Evolutionary conservation across 2,329 filamentous ascomycete species (phyloP).

Genomic region (Epichloe scottii): DNA sequence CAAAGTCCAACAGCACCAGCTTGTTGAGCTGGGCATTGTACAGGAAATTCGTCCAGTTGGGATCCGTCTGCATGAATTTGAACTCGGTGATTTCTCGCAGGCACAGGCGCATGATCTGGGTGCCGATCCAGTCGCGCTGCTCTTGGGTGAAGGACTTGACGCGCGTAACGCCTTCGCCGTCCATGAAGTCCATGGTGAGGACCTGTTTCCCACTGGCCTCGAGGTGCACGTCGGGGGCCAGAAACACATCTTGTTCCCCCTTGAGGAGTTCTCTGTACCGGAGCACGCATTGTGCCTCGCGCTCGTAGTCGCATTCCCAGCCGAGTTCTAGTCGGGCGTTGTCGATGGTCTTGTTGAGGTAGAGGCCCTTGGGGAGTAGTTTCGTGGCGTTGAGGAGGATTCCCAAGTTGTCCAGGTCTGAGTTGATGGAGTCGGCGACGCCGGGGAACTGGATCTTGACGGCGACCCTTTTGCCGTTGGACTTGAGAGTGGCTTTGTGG

Average conservation of each 20-base stretch:
- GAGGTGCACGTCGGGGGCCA: slow-evolving; percentile 63
- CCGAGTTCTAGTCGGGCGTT: slow-evolving; percentile 85
- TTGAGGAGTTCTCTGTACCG: slow-evolving; percentile 65
- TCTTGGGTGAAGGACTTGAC: slow-evolving; percentile 62
- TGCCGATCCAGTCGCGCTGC: slow-evolving; percentile 92
- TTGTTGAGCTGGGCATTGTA: slow-evolving; percentile 62
- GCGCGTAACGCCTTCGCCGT: slow-evolving; percentile 75
- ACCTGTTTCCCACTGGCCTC: slow-evolving; percentile 79
- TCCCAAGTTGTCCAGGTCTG: slow-evolving; percentile 85
- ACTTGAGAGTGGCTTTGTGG: slow-evolving; percentile 69
- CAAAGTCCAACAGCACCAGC: slow-evolving; percentile 91
- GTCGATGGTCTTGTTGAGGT: slow-evolving; percentile 92
- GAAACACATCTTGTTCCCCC: slow-evolving; percentile 56
- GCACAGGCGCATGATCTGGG: slow-evolving; percentile 82
- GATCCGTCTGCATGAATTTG: slow-evolving; percentile 97
- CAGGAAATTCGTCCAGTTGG: slow-evolving; percentile 98
- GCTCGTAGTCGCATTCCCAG: slow-evolving; percentile 93
- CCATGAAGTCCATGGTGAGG: slow-evolving; percentile 85
- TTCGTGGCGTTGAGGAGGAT: slow-evolving; percentile 83
- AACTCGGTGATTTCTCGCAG: slow-evolving; percentile 90
- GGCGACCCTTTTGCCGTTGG: slow-evolving; percentile 65
- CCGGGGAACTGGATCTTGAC: slow-evolving; percentile 98
- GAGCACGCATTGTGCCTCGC: slow-evolving; percentile 70
- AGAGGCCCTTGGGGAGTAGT: slow-evolving; percentile 80
- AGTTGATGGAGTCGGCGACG: slow-evolving; percentile 90